A percentile compares a stretch with the other conserved stretches of the same genome.
phyloP scores from a whole-genome alignment of 2,329 filamentous ascomycete genomes.

The Lasiodiplodia sp. region DNA sequence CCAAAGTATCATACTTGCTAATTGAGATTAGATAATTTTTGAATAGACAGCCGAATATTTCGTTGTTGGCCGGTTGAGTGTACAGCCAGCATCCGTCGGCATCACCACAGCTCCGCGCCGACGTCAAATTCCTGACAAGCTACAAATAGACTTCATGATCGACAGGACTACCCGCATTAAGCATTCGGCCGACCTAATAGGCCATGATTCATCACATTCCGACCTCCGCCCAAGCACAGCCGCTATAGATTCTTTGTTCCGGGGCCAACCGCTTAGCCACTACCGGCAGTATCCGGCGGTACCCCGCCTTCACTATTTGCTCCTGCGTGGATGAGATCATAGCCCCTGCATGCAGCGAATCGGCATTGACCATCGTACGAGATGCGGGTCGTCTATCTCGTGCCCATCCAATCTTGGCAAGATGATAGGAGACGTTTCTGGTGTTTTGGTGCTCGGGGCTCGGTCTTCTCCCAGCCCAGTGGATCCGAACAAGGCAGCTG shows the following conservation, averaged over 20 bases:
- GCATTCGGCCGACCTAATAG: conserved; percentile 2
- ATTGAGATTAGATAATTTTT: not conserved
- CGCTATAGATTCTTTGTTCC: not conserved
- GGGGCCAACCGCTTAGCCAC: not conserved
- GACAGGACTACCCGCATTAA: not conserved
- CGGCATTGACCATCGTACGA: not conserved
- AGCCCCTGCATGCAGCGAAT: not conserved
- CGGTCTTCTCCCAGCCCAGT: not conserved
- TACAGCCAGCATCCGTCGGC: not conserved
- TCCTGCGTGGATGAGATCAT: not conserved
- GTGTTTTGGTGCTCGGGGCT: not conserved
- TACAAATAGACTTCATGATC: not conserved
- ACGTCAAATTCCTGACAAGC: not conserved
- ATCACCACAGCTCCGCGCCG: not conserved
- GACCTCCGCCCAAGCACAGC: not conserved
- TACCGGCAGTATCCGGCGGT: conserved; percentile 5
- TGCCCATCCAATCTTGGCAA: not conserved
- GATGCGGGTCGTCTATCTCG: not conserved
- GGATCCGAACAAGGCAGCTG: not conserved
- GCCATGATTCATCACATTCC: not conserved
- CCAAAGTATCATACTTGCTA: not conserved
- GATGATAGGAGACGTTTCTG: not conserved
- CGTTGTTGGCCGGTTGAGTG: not conserved
- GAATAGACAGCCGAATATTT: not conserved
- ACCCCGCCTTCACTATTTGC: not conserved